These are phyloP conservation scores for Incumbomyces delicatus DNA, from an alignment of 2,329 filamentous ascomycete species.

Conservation along the genomic window DNA sequence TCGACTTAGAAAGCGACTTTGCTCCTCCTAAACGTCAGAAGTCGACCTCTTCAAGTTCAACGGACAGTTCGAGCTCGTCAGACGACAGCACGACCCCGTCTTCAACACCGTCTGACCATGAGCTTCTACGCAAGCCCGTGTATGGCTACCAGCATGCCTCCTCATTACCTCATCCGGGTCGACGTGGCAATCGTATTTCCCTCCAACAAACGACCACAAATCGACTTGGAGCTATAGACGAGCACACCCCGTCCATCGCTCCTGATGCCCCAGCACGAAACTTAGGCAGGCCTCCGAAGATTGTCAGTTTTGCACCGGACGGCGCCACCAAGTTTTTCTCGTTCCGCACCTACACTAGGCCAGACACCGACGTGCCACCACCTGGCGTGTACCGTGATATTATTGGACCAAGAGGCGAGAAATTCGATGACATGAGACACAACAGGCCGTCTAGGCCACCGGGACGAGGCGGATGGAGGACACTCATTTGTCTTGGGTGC, in stretches of 20 bases:
- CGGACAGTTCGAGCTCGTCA: too few relatives aligned
- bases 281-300: slow-evolving; percentile 14
- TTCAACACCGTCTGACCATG: neutral
- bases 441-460: slow-evolving; percentile 9
- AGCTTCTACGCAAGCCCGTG: neutral
- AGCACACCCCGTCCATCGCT: slow-evolving; percentile 4
- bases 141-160: neutral
- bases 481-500: slow-evolving; percentile 25
- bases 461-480: slow-evolving; percentile 17
- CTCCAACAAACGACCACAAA: neutral
- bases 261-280: slow-evolving; percentile 5
- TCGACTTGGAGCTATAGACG: slow-evolving; percentile 9
- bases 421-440: slow-evolving; percentile 17
- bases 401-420: slow-evolving; percentile 17
- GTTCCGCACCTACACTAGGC: slow-evolving; percentile 12
- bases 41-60: too few relatives aligned
- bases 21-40: too few relatives aligned
- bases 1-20: too few relatives aligned
- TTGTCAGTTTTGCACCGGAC: slow-evolving; percentile 4
- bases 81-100: too few relatives aligned
- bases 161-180: neutral
- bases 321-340: slow-evolving; percentile 12
- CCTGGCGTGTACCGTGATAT: slow-evolving; percentile 21
- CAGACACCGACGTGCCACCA: slow-evolving; percentile 18
- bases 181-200: neutral